Conservation (phyloP, 352 stramenopile genomes). For the Phytophthora uliginosa region DNA sequence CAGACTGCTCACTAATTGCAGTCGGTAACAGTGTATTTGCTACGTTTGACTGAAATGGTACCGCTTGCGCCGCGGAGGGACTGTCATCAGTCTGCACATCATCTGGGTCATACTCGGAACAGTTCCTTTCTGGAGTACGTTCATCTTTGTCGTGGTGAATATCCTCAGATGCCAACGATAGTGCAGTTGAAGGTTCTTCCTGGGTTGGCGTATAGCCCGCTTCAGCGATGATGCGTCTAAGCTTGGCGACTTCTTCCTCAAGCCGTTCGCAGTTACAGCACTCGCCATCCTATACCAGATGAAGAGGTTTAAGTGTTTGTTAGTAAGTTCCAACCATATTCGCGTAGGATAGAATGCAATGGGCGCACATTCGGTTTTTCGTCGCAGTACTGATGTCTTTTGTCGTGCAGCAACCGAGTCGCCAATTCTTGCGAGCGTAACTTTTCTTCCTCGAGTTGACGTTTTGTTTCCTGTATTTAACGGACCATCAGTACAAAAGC, state of each 20-base stretch:
- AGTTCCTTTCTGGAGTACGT: constrained; percentile 17
- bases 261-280: constrained; percentile 37
- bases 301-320: not conserved
- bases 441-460: constrained; percentile 55
- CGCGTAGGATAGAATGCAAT: not conserved
- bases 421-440: constrained; percentile 40
- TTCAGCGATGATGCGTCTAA: constrained; percentile 15
- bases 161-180: constrained; percentile 3
- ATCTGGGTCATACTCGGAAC: constrained; percentile 9
- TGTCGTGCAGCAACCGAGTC: constrained; percentile 43
- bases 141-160: constrained; percentile 14
- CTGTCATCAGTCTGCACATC: not conserved
- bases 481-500: not conserved
- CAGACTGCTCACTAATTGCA: not conserved
- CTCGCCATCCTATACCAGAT: constrained; percentile 2
- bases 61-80: not conserved
- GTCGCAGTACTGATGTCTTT: constrained; percentile 18
- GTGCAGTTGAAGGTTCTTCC: not conserved
- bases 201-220: constrained; percentile 2
- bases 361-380: constrained; percentile 18
- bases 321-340: not conserved
- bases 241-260: constrained; percentile 14
- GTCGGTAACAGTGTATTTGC: not conserved
- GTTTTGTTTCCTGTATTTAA: constrained; percentile 54
- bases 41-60: constrained; percentile 1